These are phyloP conservation scores for Nakaseomyces delphensis DNA, from an alignment of 1,139 yeast genomes.

Conservation along the genomic window DNA sequence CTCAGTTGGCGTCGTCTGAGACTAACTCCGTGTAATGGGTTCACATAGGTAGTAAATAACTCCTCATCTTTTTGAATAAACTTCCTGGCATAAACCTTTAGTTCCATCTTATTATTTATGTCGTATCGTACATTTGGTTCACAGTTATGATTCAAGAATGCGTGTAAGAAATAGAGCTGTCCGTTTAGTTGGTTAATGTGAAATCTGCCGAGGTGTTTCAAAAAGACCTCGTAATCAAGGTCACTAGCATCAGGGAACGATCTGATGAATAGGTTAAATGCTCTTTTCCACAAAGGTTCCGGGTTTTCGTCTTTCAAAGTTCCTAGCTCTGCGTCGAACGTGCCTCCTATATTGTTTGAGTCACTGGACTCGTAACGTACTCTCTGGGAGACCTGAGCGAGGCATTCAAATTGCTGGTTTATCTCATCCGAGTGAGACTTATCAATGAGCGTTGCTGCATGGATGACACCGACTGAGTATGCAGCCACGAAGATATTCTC, in stretches of 20 bases:
- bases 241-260: conserved; percentile 39
- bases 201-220: conserved; percentile 59
- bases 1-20: conserved; percentile 60
- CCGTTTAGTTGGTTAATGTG: conserved; percentile 67
- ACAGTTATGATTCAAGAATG: conserved; percentile 72
- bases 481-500: conserved; percentile 64
- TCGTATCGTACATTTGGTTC: conserved; percentile 59
- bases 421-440: conserved; percentile 36
- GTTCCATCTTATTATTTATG: conserved; percentile 40
- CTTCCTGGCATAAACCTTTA: conserved; percentile 51
- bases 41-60: conserved; percentile 60
- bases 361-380: conserved; percentile 52
- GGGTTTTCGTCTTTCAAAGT: conserved; percentile 26
- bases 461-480: conserved; percentile 53
- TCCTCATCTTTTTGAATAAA: conserved; percentile 61
- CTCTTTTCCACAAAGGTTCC: conserved; percentile 53
- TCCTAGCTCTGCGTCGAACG: conserved; percentile 42
- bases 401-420: conserved; percentile 43
- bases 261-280: conserved; percentile 41
- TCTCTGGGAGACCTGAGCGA: conserved; percentile 67
- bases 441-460: conserved; percentile 43
- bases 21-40: conserved; percentile 53
- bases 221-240: conserved; percentile 47
- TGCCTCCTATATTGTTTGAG: conserved; percentile 44
- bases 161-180: conserved; percentile 50